A percentile compares a stretch with the other conserved stretches of the same genome.
These are phyloP conservation scores for Alternaria hordeiaustralica DNA, from an alignment of 2,329 filamentous ascomycete genomes.

Conservation along the genomic window DNA sequence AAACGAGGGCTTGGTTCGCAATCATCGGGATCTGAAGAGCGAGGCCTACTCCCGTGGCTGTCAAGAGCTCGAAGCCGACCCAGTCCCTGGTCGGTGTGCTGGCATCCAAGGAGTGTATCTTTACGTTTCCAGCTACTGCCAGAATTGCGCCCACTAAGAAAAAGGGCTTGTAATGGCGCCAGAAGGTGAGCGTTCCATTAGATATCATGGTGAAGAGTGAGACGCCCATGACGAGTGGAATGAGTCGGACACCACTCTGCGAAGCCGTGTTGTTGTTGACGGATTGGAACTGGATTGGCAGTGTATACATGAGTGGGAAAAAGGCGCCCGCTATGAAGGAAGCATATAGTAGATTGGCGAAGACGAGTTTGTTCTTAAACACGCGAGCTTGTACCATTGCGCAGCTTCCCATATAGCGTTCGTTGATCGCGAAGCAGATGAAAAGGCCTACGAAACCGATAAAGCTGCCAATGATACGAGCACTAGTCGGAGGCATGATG, in stretches of 20 bases:
- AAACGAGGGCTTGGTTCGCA: conserved; percentile 48
- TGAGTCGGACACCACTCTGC: conserved; percentile 34
- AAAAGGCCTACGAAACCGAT: conserved; percentile 55
- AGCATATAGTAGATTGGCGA: conserved; percentile 24
- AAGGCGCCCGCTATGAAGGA: conserved; percentile 37
- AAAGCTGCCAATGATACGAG: conserved; percentile 56
- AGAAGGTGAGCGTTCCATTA: conserved; percentile 34
- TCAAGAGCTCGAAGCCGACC: conserved; percentile 58
- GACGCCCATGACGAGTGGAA: conserved; percentile 37
- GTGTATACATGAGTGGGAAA: conserved; percentile 37
- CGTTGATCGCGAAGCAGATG: conserved; percentile 50
- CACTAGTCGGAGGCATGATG: conserved; percentile 53
- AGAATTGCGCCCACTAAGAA: conserved; percentile 42
- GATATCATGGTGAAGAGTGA: conserved; percentile 37
- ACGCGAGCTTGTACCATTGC: conserved; percentile 37
- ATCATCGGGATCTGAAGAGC: conserved; percentile 52
- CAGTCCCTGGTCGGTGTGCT: conserved; percentile 48
- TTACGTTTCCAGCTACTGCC: conserved; percentile 23
- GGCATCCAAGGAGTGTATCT: conserved; percentile 47
- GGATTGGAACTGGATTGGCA: conserved; percentile 40
- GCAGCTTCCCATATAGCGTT: conserved; percentile 33
- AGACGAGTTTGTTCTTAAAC: conserved; percentile 24
- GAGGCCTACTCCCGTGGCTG: conserved; percentile 54
- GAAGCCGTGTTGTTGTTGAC: conserved; percentile 33
- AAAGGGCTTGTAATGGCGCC: conserved; percentile 53